Evolutionary conservation across 2,329 filamentous ascomycete genomes (phyloP).

Genomic region (Beauveria australis): DNA sequence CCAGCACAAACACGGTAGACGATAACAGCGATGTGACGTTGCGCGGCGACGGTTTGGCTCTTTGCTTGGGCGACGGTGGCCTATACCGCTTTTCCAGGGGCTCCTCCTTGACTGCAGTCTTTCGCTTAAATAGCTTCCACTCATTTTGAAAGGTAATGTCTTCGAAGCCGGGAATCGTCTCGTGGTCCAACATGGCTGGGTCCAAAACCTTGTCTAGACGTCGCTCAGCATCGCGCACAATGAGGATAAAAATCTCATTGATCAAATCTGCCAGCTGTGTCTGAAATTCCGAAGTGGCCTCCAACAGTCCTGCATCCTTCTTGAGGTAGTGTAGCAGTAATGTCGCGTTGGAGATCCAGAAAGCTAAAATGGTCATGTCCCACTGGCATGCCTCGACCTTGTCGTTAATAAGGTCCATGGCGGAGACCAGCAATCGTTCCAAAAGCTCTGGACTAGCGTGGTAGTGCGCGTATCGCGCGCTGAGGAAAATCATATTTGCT

Average conservation of each 20-base stretch:
- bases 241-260: constrained; percentile 97
- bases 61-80: constrained; percentile 85
- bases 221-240: constrained; percentile 90
- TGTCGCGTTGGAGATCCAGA: constrained; percentile 97
- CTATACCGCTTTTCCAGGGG: constrained; percentile 84
- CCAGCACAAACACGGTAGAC: constrained; percentile 91
- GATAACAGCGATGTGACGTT: constrained; percentile 94
- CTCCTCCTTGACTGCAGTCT: constrained; percentile 82
- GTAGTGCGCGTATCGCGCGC: constrained; percentile 92
- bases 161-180: constrained; percentile 95
- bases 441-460: constrained; percentile 83
- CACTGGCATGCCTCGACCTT: constrained; percentile 94
- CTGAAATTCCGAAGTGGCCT: constrained; percentile 81
- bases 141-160: constrained; percentile 97
- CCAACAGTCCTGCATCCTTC: constrained; percentile 76
- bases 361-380: constrained; percentile 99
- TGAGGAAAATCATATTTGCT: constrained; percentile 93
- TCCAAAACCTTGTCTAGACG: constrained; percentile 95
- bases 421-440: constrained; percentile 68
- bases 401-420: constrained; percentile 94
- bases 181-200: constrained; percentile 89
- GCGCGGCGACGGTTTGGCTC: constrained; percentile 83
- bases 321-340: constrained; percentile 93
- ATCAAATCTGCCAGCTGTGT: constrained; percentile 88
- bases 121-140: constrained; percentile 94